A percentile compares a stretch with the other conserved stretches of the same genome.
Conservation (phyloP, 768 basidiomycete genomes). For the Russula dissimulans region DNA sequence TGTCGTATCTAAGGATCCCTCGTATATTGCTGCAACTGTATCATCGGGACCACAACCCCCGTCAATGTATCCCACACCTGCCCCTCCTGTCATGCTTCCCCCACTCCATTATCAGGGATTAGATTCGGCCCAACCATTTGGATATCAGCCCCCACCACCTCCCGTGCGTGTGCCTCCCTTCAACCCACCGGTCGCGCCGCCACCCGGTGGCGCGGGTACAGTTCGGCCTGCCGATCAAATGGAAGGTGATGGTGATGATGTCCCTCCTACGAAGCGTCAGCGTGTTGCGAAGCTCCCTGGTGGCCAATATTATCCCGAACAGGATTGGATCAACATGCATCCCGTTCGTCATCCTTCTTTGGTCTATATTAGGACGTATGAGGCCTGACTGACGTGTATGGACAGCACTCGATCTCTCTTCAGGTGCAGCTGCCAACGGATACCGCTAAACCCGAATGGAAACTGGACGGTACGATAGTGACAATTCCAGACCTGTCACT, state of each 20-base stretch:
- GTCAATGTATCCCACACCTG: slow-evolving; percentile 49
- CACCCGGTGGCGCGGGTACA: slow-evolving; percentile 51
- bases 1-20: slow-evolving; percentile 35
- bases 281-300: slow-evolving; percentile 79
- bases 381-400: background rate
- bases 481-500: slow-evolving; percentile 77
- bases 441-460: slow-evolving; percentile 85
- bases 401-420: slow-evolving; percentile 77
- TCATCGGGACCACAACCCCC: slow-evolving; percentile 91
- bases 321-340: slow-evolving; percentile 87
- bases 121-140: slow-evolving; percentile 68
- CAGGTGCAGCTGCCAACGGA: slow-evolving; percentile 77
- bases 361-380: background rate
- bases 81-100: slow-evolving; percentile 65
- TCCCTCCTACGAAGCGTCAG: slow-evolving; percentile 81
- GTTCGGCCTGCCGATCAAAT: slow-evolving; percentile 76
- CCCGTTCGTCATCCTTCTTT: slow-evolving; percentile 41
- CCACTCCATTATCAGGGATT: slow-evolving; percentile 80
- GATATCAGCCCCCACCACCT: slow-evolving; percentile 63
- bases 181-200: slow-evolving; percentile 45
- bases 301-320: slow-evolving; percentile 75
- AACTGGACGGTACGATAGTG: slow-evolving; percentile 72
- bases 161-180: slow-evolving; percentile 32
- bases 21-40: slow-evolving; percentile 75
- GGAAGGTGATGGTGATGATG: slow-evolving; percentile 54